Conservation (phyloP, 305 asterid species). For the Ajuga reptans region DNA sequence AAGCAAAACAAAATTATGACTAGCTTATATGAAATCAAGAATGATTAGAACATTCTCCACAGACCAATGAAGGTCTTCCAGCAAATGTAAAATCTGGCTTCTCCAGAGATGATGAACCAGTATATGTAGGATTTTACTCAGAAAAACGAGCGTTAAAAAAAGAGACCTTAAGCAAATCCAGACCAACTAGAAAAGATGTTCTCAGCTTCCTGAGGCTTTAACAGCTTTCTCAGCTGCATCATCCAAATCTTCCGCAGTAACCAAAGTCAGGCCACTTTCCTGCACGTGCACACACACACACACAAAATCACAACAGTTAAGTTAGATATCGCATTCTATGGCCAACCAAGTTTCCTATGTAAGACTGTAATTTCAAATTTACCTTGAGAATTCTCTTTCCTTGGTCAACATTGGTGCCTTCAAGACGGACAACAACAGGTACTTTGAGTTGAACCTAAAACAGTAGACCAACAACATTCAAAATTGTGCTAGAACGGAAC, state of each 20-base stretch:
- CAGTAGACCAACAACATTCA: slow-evolving; percentile 18
- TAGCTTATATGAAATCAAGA: slow-evolving; percentile 16
- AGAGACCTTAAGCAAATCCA: slow-evolving; percentile 1
- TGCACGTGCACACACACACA: slow-evolving; percentile 17
- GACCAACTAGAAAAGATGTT: background rate
- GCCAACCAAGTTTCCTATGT: background rate
- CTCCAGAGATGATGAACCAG: slow-evolving; percentile 19
- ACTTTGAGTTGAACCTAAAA: slow-evolving; percentile 84
- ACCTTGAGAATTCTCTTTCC: slow-evolving; percentile 98
- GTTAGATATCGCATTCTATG: background rate
- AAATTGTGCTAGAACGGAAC: background rate
- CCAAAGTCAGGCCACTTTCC: slow-evolving; percentile 92
- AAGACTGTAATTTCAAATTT: slow-evolving; percentile 11
- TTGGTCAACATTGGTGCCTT: slow-evolving; percentile 96
- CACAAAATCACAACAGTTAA: background rate
- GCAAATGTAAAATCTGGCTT: slow-evolving; percentile 1
- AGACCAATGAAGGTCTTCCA: slow-evolving; percentile 19
- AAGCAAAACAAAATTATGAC: background rate
- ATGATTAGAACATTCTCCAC: slow-evolving; percentile 12
- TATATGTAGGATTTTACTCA: slow-evolving; percentile 8
- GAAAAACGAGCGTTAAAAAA: slow-evolving; percentile 4
- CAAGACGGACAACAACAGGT: slow-evolving; percentile 96
- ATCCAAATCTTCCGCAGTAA: slow-evolving; percentile 93
- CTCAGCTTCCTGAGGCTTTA: slow-evolving; percentile 47
- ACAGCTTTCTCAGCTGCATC: slow-evolving; percentile 99